Conservation (phyloP, 768 basidiomycete genomes). For the Hebeloma cylindrosporum region DNA sequence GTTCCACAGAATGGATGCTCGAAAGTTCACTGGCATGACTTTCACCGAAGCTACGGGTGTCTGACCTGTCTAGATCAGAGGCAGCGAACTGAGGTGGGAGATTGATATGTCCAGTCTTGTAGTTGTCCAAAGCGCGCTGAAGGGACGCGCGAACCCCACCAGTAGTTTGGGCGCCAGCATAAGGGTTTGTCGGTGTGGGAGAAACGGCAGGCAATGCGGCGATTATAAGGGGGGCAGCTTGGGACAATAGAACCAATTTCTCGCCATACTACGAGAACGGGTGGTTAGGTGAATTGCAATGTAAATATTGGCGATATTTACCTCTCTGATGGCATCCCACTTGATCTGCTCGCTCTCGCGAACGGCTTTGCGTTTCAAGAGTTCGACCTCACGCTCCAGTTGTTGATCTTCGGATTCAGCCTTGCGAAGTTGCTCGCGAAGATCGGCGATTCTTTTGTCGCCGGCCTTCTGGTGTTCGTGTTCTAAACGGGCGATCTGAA, state of each 20-base stretch:
- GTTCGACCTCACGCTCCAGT: slow-evolving; percentile 67
- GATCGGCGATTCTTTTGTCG: slow-evolving; percentile 68
- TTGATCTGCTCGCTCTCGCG: slow-evolving; percentile 73
- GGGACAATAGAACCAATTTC: slow-evolving; percentile 71
- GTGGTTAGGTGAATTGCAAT: slow-evolving; percentile 2
- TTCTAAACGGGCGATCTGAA: slow-evolving; percentile 65
- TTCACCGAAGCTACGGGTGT: slow-evolving; percentile 82
- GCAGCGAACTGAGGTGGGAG: slow-evolving; percentile 46
- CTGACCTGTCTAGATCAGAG: slow-evolving; percentile 64
- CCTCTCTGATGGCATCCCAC: slow-evolving; percentile 84
- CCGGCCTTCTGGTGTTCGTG: slow-evolving; percentile 61
- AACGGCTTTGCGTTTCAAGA: slow-evolving; percentile 75
- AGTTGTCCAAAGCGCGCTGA: slow-evolving; percentile 77
- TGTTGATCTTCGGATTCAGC: slow-evolving; percentile 62
- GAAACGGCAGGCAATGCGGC: slow-evolving; percentile 66
- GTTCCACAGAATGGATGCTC: slow-evolving; percentile 43
- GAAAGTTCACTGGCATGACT: slow-evolving; percentile 77
- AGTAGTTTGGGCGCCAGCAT: slow-evolving; percentile 61
- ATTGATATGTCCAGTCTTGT: slow-evolving; percentile 64
- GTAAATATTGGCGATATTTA: slow-evolving; percentile 26
- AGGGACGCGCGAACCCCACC: slow-evolving; percentile 71
- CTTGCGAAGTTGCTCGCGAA: slow-evolving; percentile 68
- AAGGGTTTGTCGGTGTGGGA: slow-evolving; percentile 54
- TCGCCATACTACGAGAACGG: slow-evolving; percentile 63
- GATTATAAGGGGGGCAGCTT: slow-evolving; percentile 66